Percentiles rank a stretch among this genome's conserved stretches.
Conservation (phyloP, 352 stramenopile genomes). For the Blastocystis sp. region DNA sequence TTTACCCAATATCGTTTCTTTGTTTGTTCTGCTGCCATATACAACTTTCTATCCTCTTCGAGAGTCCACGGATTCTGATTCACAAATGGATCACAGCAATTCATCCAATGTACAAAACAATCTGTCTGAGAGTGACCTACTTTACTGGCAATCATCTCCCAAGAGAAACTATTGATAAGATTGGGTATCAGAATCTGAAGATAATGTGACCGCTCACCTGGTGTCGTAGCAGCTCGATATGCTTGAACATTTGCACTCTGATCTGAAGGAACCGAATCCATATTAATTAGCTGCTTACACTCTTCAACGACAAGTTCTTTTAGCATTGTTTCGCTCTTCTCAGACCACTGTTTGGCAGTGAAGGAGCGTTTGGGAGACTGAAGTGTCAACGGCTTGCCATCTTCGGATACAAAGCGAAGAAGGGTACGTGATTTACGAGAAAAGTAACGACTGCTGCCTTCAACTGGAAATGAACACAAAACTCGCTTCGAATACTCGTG, state of each 20-base stretch:
- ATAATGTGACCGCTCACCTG: neutral
- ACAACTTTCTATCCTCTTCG: neutral
- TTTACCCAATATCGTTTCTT: conserved; percentile 13
- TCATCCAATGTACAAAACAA: conserved; percentile 66
- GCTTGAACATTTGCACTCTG: neutral
- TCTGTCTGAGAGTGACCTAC: conserved; percentile 16
- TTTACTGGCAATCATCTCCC: conserved; percentile 18
- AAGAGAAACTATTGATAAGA: conserved; percentile 27
- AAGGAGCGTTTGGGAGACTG: neutral
- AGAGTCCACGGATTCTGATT: conserved; percentile 1
- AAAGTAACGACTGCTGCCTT: neutral
- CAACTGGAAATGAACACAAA: conserved; percentile 7
- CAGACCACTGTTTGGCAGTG: neutral
- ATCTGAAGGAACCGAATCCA: neutral
- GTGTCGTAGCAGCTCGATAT: neutral
- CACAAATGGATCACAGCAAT: conserved; percentile 60
- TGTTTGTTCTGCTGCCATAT: neutral
- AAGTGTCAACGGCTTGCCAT: neutral
- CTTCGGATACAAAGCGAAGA: neutral
- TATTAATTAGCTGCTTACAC: neutral
- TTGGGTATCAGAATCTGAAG: neutral
- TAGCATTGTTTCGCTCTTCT: neutral
- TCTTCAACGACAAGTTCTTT: neutral
- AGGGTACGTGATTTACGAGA: neutral
- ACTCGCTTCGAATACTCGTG: neutral